Percentiles rank a stretch among this genome's conserved stretches.
phyloP scores from a whole-genome alignment of 2,329 filamentous ascomycete genomes.

The Aspergillus sp. region DNA sequence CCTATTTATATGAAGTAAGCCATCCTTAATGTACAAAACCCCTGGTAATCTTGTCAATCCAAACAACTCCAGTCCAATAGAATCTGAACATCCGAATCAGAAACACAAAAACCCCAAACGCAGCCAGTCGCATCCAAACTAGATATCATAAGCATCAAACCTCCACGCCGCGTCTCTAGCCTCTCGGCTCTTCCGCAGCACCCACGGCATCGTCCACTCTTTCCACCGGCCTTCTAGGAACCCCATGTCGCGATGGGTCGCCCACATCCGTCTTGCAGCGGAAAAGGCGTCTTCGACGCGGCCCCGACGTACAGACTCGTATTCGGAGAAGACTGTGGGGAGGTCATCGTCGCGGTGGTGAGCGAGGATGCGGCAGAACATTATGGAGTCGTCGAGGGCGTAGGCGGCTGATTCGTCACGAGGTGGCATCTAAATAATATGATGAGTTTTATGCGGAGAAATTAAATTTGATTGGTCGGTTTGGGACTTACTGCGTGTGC shows the following conservation, averaged over 20 bases:
- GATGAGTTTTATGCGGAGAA: neutral
- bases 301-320: conserved; percentile 33
- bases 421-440: conserved; percentile 40
- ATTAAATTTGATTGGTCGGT: neutral
- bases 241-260: conserved; percentile 15
- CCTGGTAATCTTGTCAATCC: no score
- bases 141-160: conserved; percentile 12
- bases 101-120: neutral
- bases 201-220: conserved; percentile 13
- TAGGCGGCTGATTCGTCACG: conserved; percentile 43
- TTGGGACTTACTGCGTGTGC: conserved; percentile 40
- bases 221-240: conserved; percentile 13
- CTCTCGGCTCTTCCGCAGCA: conserved; percentile 2
- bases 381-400: conserved; percentile 42
- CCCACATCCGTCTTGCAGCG: conserved; percentile 15
- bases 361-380: conserved; percentile 36
- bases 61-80: no score
- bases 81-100: neutral
- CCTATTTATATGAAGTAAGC: neutral
- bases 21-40: no score
- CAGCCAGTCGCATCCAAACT: neutral
- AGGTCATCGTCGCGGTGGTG: conserved; percentile 26
- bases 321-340: conserved; percentile 27
- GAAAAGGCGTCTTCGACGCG: conserved; percentile 39
- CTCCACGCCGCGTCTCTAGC: conserved; percentile 4